Base-by-base conservation (phyloP, 495 filamentous ascomycete genomes). In the Xanthoparmelia taractica region DNA sequence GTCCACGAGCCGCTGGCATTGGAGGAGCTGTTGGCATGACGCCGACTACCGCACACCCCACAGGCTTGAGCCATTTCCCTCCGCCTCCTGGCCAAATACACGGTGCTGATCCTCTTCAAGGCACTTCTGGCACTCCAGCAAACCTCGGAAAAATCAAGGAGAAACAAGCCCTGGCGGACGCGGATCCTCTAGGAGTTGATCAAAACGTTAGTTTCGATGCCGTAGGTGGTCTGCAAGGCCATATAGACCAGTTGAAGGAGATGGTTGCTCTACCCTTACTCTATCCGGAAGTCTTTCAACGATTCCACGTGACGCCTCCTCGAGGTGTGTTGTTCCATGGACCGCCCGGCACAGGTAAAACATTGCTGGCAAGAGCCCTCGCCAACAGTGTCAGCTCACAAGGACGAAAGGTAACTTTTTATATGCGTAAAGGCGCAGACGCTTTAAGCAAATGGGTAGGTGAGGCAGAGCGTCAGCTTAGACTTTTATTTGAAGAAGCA, bases 381-480 rank as follows among this genome's bases (percentile, higher is more conserved):
- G 91, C 95, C 23, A 89, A 90, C 57, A 89, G 86, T 63, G 85
- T 94, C 58, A 86, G 82, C 68, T 81, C 83, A 2, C 87, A 92
- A 60, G 91, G 91, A 52, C 85, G 87, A 59, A 97, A 97, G 72
- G 91, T 98, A 57, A 97, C 90, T 0, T 98, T 98, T 67, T 98
- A 97, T 76, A 98, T 98, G 94, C 85, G 94, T 45, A 98, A 98
- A 73, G 94, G 95, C 61, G 95, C 92, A 40, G 94, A 98, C 80
- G 91, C 91, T 54, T 78, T 97, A 50, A 96, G 91, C 75, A 98
- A 98, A 77, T 98, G 94, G 94, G 95, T 97, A 62, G 94, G 94
- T 71, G 94, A 98, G 76, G 95, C 95, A 18, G 94, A 98, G 73
- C 85, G 92, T 69, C 94, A 97, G 71, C 81, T 98, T 25, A 85